phyloP scores from a whole-genome alignment of 2,329 filamentous ascomycete species.

The Monosporascus ibericus region DNA sequence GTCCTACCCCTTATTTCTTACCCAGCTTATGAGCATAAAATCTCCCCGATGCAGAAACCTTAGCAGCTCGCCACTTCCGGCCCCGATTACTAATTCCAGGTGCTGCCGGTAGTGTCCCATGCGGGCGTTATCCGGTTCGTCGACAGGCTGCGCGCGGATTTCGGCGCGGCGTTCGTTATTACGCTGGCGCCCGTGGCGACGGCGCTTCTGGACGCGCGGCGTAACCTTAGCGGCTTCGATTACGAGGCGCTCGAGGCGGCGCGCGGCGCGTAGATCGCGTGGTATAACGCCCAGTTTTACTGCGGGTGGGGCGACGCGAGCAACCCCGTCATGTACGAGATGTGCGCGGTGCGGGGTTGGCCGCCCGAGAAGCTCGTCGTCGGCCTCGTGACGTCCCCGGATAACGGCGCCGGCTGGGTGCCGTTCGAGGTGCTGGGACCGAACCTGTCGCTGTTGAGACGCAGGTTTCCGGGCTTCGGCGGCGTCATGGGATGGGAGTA shows the following conservation, averaged over 20 bases:
- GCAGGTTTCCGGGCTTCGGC: slow-evolving; percentile 60
- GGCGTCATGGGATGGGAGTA: slow-evolving; percentile 88
- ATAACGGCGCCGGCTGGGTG: slow-evolving; percentile 63
- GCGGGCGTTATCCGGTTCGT: slow-evolving; percentile 56
- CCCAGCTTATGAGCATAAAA: too few relatives aligned
- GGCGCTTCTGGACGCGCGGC: slow-evolving; percentile 55
- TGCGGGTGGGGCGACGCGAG: slow-evolving; percentile 71
- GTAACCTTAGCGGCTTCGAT: slow-evolving; percentile 68
- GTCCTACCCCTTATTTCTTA: too few relatives aligned
- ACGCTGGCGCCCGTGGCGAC: slow-evolving; percentile 74
- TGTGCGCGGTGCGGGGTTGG: slow-evolving; percentile 53
- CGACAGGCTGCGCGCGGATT: slow-evolving; percentile 58
- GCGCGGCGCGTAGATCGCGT: slow-evolving; percentile 58
- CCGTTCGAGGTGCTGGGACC: slow-evolving; percentile 49
- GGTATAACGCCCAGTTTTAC: slow-evolving; percentile 84
- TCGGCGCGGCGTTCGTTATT: slow-evolving; percentile 62
- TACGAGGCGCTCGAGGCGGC: slow-evolving; percentile 64
- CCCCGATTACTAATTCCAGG: too few relatives aligned
- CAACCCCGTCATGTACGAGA: slow-evolving; percentile 41
- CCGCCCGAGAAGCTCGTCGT: slow-evolving; percentile 62
- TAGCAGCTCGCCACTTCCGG: too few relatives aligned
- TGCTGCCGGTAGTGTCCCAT: slow-evolving; percentile 42
- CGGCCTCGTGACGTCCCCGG: slow-evolving; percentile 68
- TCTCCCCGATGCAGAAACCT: too few relatives aligned
- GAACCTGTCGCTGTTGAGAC: slow-evolving; percentile 50